phyloP scores from a whole-genome alignment of 768 basidiomycete genomes.

The Pholiota molesta region DNA sequence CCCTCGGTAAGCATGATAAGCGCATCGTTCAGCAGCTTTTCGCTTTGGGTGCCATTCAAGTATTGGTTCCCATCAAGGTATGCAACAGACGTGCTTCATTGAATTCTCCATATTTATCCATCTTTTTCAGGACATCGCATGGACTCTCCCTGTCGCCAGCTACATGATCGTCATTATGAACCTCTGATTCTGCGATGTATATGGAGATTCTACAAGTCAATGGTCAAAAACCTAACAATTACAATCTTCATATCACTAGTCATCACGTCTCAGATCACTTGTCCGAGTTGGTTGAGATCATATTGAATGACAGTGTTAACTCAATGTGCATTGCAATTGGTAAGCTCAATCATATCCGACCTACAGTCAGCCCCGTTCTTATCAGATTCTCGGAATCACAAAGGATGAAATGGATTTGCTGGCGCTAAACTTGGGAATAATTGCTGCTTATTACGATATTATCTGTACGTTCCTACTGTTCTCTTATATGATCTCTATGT shows the following conservation, averaged over 20 bases:
- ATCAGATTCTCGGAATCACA: slow-evolving; percentile 25
- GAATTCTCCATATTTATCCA: background rate
- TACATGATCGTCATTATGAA: slow-evolving; percentile 99
- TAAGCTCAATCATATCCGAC: slow-evolving; percentile 32
- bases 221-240: slow-evolving; percentile 97
- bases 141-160: slow-evolving; percentile 91
- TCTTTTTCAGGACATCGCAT: slow-evolving; percentile 81
- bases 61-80: slow-evolving; percentile 92
- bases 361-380: background rate
- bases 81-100: slow-evolving; percentile 5
- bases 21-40: slow-evolving; percentile 91
- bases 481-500: background rate
- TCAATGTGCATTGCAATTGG: slow-evolving; percentile 95
- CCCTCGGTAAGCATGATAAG: slow-evolving; percentile 83
- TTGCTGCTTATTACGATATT: slow-evolving; percentile 95
- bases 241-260: slow-evolving; percentile 92
- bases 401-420: slow-evolving; percentile 94
- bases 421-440: slow-evolving; percentile 96
- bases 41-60: slow-evolving; percentile 92
- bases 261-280: slow-evolving; percentile 96
- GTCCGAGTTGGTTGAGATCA: slow-evolving; percentile 92
- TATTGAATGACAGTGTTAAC: slow-evolving; percentile 86
- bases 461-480: slow-evolving; percentile 59
- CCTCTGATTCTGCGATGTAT: too few species aligned
- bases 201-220: slow-evolving; percentile 97